These are phyloP conservation scores for Bolboschoenus planiculmis DNA, from an alignment of 176 grass and related monocot species.

Conservation along the genomic window DNA sequence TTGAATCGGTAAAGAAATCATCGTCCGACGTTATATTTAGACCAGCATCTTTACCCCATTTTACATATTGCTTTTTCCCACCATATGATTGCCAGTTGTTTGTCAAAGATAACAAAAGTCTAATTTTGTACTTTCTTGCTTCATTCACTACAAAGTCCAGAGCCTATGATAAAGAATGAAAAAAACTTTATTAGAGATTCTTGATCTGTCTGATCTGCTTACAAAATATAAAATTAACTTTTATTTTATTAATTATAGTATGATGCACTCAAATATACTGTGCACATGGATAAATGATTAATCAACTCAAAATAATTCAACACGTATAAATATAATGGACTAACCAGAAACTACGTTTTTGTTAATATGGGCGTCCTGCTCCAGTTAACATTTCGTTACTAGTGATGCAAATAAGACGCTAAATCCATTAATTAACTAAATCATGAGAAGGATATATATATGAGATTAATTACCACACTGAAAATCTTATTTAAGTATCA, in stretches of 20 bases:
- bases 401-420: too few relatives aligned
- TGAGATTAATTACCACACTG: too few relatives aligned
- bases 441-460: neutral
- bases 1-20: slow-evolving; percentile 54
- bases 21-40: slow-evolving; percentile 43
- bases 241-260: neutral
- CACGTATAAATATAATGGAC: too few relatives aligned
- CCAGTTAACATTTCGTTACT: too few relatives aligned
- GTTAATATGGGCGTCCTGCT: too few relatives aligned
- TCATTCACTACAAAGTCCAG: slow-evolving; percentile 76
- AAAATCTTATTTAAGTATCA: too few relatives aligned
- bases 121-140: slow-evolving; percentile 51
- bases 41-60: slow-evolving; percentile 44
- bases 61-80: slow-evolving; percentile 60
- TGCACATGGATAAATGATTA: neutral
- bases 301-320: too few relatives aligned
- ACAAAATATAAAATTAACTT: neutral
- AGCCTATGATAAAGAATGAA: slow-evolving; percentile 24
- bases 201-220: neutral
- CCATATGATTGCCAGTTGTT: slow-evolving; percentile 72
- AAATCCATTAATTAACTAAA: too few relatives aligned
- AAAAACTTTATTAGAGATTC: neutral
- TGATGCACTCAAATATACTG: neutral
- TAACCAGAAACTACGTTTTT: too few relatives aligned
- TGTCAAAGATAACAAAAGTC: slow-evolving; percentile 42